A percentile compares a stretch with the other conserved stretches of the same genome.
These are phyloP conservation scores for Talaromyces islandicus DNA, from an alignment of 2,329 filamentous ascomycete genomes.

Conservation along the genomic window DNA sequence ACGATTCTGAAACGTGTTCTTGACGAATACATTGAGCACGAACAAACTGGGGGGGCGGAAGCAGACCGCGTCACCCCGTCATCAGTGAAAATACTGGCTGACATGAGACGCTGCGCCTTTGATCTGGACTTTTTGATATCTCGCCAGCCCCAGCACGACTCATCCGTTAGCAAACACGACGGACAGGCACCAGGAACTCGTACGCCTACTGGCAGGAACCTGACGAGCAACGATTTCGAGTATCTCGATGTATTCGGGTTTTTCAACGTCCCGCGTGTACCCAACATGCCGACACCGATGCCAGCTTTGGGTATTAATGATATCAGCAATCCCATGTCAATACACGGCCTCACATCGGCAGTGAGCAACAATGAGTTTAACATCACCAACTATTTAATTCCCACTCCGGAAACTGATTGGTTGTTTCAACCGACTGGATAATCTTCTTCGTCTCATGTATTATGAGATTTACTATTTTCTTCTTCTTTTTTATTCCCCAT, in stretches of 20 bases:
- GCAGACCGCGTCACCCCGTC: conserved; percentile 72
- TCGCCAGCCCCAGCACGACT: conserved; percentile 55
- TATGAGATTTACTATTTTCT: background rate
- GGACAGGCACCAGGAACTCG: conserved; percentile 15
- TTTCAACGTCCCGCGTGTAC: conserved; percentile 80
- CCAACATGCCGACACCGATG: conserved; percentile 29
- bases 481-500: too few relatives aligned
- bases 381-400: conserved; percentile 42
- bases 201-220: conserved; percentile 6
- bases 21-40: conserved; percentile 76
- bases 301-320: background rate
- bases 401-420: conserved; percentile 43
- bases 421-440: conserved; percentile 23
- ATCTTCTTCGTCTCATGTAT: background rate
- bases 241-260: conserved; percentile 92
- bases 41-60: conserved; percentile 53
- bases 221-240: conserved; percentile 64
- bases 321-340: conserved; percentile 29
- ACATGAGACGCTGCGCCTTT: conserved; percentile 86
- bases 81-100: conserved; percentile 78
- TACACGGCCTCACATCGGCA: conserved; percentile 26
- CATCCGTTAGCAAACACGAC: background rate
- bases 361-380: conserved; percentile 32
- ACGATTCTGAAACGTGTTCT: conserved; percentile 74
- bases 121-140: conserved; percentile 88